Base-by-base conservation (phyloP, 495 filamentous ascomycete genomes). In the Bacidia rubella region DNA sequence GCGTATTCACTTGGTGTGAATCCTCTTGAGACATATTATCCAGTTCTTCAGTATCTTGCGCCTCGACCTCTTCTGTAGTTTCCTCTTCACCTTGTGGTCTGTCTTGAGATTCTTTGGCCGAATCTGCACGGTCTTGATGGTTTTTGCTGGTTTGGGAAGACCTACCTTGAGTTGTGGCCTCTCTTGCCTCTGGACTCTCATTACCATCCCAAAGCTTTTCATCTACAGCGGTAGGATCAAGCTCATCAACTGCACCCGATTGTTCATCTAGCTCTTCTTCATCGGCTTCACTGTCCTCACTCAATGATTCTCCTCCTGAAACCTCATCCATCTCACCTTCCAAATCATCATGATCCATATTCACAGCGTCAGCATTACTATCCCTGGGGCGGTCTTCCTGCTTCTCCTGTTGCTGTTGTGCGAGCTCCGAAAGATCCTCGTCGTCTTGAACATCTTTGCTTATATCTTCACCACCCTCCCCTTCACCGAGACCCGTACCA, bases 401-500 rank as follows among this genome's bases (percentile, higher is more conserved):
- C 19, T 67, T 67, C 15, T 62, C 66, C 26, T 80, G 74, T 39
- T 76, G 72, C 55, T 95, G 82, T 60, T 95, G 85, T 2, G 93
- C 90, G 17, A 97, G 73, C 49, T 99, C 93, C 1, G 84, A 81
- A 11, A 99, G 65, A 65, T 97, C 87, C 66, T 99, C 93, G 54
- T 97, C 90, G 44, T 87, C 82, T 54, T 85, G 77, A 45, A 99
- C 82, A 62, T 97, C 90, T 59, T 97, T 95, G 67, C 89, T 95
- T 51, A 99, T 96, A 68, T 99, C 90, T 61, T 97, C 87, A 1
- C 82, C 87, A 22, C 89, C 93, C 60, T 95, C 85, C 11, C 90
- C 90, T 52, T 95, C 90, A 25, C 92, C 93, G n/a, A 99, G 77
- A 22, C 93, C 93, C 3, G 90, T 97, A n/a, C 93, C 93, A 47